These are phyloP conservation scores for Neurospora pannonica DNA, from an alignment of 495 filamentous ascomycete genomes.

Conservation along the genomic window DNA sequence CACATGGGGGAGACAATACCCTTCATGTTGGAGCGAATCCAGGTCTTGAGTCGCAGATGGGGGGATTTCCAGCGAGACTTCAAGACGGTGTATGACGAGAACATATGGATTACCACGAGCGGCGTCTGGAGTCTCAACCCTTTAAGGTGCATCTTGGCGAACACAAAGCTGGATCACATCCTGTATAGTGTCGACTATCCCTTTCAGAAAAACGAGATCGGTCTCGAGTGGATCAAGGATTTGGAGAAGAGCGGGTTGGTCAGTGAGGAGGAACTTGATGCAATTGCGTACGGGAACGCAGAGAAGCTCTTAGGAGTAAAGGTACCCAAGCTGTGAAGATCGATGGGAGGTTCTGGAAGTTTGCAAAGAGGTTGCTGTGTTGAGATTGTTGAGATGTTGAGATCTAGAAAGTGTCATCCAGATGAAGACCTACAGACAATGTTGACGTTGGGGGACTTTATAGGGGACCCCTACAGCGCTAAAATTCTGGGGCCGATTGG, in stretches of 20 bases:
- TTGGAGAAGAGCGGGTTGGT: constrained; percentile 43
- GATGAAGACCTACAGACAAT: background rate
- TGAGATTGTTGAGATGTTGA: background rate
- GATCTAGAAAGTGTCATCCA: background rate
- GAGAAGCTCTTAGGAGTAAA: constrained; percentile 36
- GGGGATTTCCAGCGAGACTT: constrained; percentile 43
- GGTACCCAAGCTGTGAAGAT: background rate
- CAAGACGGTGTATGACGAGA: constrained; percentile 47
- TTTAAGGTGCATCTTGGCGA: constrained; percentile 39
- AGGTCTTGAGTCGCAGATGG: constrained; percentile 41
- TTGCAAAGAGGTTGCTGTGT: background rate
- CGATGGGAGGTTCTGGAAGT: background rate
- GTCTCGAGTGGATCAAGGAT: constrained; percentile 37
- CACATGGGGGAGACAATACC: constrained; percentile 59
- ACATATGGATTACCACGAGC: constrained; percentile 57
- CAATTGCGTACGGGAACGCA: constrained; percentile 47
- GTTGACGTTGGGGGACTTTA: background rate
- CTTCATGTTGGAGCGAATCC: constrained; percentile 53
- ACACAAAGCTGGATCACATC: constrained; percentile 41
- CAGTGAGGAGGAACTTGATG: constrained; percentile 38
- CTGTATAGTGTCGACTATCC: constrained; percentile 55
- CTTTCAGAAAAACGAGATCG: constrained; percentile 38
- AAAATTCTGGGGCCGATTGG: background rate
- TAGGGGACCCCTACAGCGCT: background rate
- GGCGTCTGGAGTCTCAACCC: constrained; percentile 52